phyloP scores from a whole-genome alignment of 1,139 yeast genomes.

The Suhomyces atakaporum region DNA sequence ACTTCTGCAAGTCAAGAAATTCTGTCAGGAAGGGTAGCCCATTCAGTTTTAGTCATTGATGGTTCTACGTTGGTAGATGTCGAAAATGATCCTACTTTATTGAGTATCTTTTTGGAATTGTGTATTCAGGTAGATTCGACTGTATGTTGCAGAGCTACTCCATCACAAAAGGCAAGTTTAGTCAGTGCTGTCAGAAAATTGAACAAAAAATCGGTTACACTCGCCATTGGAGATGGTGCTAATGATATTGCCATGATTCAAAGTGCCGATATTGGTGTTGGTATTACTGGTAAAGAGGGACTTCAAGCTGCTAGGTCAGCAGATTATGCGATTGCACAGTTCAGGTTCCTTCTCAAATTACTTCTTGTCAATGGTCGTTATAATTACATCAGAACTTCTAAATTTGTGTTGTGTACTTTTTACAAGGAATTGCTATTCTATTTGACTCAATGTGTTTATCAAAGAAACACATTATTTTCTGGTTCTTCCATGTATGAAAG shows the following conservation, averaged over 20 bases:
- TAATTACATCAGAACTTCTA: slow-evolving; percentile 88
- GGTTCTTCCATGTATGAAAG: slow-evolving; percentile 93
- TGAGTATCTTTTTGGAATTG: slow-evolving; percentile 76
- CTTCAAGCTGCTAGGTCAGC: slow-evolving; percentile 94
- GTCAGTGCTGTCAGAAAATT: slow-evolving; percentile 73
- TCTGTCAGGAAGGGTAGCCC: slow-evolving; percentile 76
- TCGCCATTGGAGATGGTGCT: slow-evolving; percentile 99
- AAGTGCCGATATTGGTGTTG: slow-evolving; percentile 96
- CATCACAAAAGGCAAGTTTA: slow-evolving; percentile 92
- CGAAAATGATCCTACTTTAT: slow-evolving; percentile 69
- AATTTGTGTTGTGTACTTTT: slow-evolving; percentile 90
- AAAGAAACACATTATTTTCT: slow-evolving; percentile 82
- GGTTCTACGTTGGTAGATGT: slow-evolving; percentile 78
- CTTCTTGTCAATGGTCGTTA: slow-evolving; percentile 93
- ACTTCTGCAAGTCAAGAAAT: slow-evolving; percentile 62
- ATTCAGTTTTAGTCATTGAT: slow-evolving; percentile 90
- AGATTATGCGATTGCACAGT: slow-evolving; percentile 95
- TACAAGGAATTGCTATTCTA: slow-evolving; percentile 92
- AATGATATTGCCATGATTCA: slow-evolving; percentile 99
- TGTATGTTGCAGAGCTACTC: slow-evolving; percentile 94
- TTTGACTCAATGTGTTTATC: slow-evolving; percentile 84
- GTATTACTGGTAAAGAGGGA: slow-evolving; percentile 96
- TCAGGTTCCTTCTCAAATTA: slow-evolving; percentile 77
- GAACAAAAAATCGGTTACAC: slow-evolving; percentile 69
- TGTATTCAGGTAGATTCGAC: slow-evolving; percentile 90